phyloP scores from a whole-genome alignment of 345 rosid genomes.

The Aquilaria malaccensis region DNA sequence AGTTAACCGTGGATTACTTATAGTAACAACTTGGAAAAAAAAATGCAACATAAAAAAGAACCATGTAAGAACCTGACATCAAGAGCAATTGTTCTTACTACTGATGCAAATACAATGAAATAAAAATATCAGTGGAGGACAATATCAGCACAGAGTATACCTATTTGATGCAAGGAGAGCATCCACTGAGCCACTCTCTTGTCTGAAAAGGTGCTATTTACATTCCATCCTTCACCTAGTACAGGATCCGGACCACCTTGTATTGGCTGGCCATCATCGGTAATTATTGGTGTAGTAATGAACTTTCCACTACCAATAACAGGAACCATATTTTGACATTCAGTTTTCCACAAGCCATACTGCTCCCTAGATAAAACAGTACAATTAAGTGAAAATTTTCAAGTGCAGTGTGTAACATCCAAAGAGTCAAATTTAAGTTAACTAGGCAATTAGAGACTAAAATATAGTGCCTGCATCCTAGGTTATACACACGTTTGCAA shows the following conservation, averaged over 20 bases:
- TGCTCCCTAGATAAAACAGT: conserved; percentile 54
- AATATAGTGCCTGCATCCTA: too few species aligned
- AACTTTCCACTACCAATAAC: conserved; percentile 71
- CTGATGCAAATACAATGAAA: conserved; percentile 4
- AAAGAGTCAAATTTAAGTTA: too few species aligned
- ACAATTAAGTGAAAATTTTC: conserved; percentile 15
- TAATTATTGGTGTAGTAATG: conserved; percentile 52
- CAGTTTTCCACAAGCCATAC: conserved; percentile 64
- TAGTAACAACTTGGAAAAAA: conserved; percentile 1
- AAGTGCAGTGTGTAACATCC: background rate
- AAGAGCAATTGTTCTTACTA: too few species aligned
- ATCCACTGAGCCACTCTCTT: conserved; percentile 76
- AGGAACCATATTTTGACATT: conserved; percentile 78
- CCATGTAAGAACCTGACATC: too few species aligned
- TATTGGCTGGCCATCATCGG: conserved; percentile 55
- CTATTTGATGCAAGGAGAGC: conserved; percentile 78
- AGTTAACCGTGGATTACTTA: too few species aligned
- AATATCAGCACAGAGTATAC: conserved; percentile 32
- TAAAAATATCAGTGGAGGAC: conserved; percentile 1
- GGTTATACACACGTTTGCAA: background rate
- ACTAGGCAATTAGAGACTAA: too few species aligned
- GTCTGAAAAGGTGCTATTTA: conserved; percentile 38
- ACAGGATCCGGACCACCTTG: conserved; percentile 17
- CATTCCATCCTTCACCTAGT: conserved; percentile 30
- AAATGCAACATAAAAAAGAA: background rate